A percentile compares a stretch with the other conserved stretches of the same genome.
Evolutionary conservation across 2,329 filamentous ascomycete species (phyloP).

Genomic region (Fusarium armeniacum): DNA sequence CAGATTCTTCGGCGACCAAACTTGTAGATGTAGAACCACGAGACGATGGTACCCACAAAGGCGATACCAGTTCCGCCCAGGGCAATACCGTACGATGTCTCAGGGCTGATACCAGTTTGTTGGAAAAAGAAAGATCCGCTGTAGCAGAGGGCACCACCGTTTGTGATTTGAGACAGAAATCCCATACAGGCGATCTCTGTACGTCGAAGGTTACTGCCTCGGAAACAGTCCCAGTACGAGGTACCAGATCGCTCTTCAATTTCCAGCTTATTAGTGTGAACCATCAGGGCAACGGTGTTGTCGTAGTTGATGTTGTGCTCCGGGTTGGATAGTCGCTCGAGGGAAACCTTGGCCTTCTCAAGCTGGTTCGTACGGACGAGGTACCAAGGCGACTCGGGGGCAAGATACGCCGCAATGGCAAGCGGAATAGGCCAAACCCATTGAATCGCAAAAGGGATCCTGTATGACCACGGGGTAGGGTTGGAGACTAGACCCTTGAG

Average conservation of each 20-base stretch:
- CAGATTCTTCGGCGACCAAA: constrained; percentile 61
- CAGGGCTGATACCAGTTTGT: constrained; percentile 58
- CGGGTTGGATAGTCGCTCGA: constrained; percentile 53
- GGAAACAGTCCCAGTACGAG: constrained; percentile 63
- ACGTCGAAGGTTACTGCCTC: constrained; percentile 61
- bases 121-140: constrained; percentile 63
- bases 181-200: constrained; percentile 61
- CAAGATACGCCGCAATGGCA: constrained; percentile 52
- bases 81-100: constrained; percentile 58
- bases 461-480: constrained; percentile 56
- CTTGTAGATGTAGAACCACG: constrained; percentile 60
- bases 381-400: constrained; percentile 58
- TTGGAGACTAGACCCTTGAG: constrained; percentile 57
- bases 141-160: constrained; percentile 59
- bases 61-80: constrained; percentile 60
- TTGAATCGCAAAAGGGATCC: constrained; percentile 59
- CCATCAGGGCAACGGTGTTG: constrained; percentile 58
- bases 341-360: constrained; percentile 52
- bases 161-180: constrained; percentile 60
- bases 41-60: constrained; percentile 60
- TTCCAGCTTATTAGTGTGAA: constrained; percentile 63
- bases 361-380: constrained; percentile 54
- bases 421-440: constrained; percentile 57
- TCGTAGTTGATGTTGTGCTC: constrained; percentile 55
- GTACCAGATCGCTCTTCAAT: constrained; percentile 57